These are phyloP conservation scores for Ophiostoma tasmaniense DNA, from an alignment of 2,329 filamentous ascomycete genomes.

Conservation along the genomic window DNA sequence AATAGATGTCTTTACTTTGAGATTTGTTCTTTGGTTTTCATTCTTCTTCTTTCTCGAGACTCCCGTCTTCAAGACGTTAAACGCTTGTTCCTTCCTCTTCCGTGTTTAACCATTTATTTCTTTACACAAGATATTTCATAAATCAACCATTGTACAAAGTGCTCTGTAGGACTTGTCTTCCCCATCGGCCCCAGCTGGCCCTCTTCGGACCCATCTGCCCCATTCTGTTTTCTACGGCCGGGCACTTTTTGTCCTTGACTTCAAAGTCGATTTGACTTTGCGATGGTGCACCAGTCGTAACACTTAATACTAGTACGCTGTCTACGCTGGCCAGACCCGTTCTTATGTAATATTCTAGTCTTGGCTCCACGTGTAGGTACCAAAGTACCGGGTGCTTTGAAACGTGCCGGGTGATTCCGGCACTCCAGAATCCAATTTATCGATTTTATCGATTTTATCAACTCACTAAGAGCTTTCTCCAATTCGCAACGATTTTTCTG, in stretches of 20 bases:
- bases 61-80: background rate
- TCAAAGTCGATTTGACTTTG: too few species aligned
- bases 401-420: slow-evolving; percentile 17
- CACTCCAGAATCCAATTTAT: background rate
- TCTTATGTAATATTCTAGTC: background rate
- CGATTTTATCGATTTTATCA: too few species aligned
- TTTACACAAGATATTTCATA: background rate
- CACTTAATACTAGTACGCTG: too few species aligned
- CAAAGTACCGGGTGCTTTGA: slow-evolving; percentile 14
- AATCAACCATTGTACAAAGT: background rate
- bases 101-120: background rate
- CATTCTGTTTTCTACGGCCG: slow-evolving; percentile 5
- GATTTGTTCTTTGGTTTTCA: background rate
- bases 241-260: background rate
- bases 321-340: background rate
- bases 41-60: background rate
- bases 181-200: background rate
- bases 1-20: background rate
- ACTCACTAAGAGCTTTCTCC: background rate
- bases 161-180: background rate
- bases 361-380: slow-evolving; percentile 15
- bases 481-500: background rate
- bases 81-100: background rate
- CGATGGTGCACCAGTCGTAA: too few species aligned
- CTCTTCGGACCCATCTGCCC: background rate